Percentiles rank a stretch among this genome's conserved stretches.
Evolutionary conservation across 2,329 filamentous ascomycete genomes (phyloP).

Genomic region (Aspergillus vadensis): DNA sequence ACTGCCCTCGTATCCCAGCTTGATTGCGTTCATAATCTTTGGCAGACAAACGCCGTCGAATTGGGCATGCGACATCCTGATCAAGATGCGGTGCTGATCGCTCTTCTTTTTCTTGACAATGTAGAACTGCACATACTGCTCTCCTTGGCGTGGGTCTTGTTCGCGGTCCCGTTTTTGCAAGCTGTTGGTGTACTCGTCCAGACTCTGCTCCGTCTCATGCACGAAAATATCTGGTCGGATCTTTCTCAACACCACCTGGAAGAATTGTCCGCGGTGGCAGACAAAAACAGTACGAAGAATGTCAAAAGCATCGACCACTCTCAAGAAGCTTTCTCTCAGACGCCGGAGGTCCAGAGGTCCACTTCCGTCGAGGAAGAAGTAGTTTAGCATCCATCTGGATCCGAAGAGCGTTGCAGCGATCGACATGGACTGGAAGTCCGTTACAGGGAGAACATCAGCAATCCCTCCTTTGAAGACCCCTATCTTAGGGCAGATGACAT

Average conservation of each 20-base stretch:
- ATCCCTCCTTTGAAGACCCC: conserved; percentile 55
- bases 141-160: conserved; percentile 59
- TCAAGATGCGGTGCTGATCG: conserved; percentile 52
- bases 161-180: conserved; percentile 60
- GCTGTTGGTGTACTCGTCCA: conserved; percentile 56
- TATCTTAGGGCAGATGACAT: conserved; percentile 55
- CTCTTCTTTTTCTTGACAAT: conserved; percentile 49
- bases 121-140: conserved; percentile 63
- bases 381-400: conserved; percentile 44
- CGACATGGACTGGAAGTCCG: conserved; percentile 49
- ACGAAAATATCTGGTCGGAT: conserved; percentile 55
- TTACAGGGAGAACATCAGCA: conserved; percentile 59
- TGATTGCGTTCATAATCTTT: conserved; percentile 62
- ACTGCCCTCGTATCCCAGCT: conserved; percentile 53
- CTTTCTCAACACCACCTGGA: conserved; percentile 61
- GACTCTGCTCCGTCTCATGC: conserved; percentile 54
- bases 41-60: conserved; percentile 70
- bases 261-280: conserved; percentile 52
- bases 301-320: conserved; percentile 63
- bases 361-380: conserved; percentile 62
- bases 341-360: conserved; percentile 52
- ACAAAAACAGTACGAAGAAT: conserved; percentile 69
- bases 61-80: conserved; percentile 68
- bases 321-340: conserved; percentile 42
- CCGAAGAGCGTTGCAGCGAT: conserved; percentile 40